Evolutionary conservation across 2,329 filamentous ascomycete genomes (phyloP).

Genomic region (Sporothrix pseudoabietina): DNA sequence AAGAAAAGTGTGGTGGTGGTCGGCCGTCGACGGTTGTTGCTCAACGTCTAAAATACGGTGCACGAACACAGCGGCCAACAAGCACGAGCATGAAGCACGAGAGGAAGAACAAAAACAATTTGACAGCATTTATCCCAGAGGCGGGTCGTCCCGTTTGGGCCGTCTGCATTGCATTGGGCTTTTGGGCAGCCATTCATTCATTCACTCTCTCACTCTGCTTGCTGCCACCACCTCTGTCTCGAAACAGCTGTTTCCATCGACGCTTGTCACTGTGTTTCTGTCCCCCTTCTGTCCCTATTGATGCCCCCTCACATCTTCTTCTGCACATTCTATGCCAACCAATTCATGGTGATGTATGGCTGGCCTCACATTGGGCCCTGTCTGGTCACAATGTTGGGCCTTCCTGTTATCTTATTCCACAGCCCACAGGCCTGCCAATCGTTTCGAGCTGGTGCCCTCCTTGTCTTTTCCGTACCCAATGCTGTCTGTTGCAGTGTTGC

Average conservation of each 20-base stretch:
- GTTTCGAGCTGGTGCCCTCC: not conserved
- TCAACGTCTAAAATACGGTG: not conserved
- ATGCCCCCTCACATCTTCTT: not conserved
- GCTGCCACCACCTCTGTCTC: not conserved
- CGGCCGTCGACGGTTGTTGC: not conserved
- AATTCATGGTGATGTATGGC: not conserved
- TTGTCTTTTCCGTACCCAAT: not conserved
- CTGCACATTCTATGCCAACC: not conserved
- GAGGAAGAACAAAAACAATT: not conserved
- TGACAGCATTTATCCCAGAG: slow-evolving; percentile 1
- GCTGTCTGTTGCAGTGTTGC: not conserved
- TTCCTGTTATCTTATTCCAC: not conserved
- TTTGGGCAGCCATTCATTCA: slow-evolving; percentile 27
- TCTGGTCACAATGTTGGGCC: not conserved
- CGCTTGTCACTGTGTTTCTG: not conserved
- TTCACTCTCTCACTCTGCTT: not conserved
- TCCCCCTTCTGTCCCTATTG: not conserved
- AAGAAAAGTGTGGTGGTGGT: not conserved
- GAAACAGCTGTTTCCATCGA: not conserved
- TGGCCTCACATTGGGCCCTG: not conserved
- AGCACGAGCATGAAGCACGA: not conserved
- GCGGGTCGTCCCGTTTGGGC: slow-evolving; percentile 8
- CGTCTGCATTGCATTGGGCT: slow-evolving; percentile 28
- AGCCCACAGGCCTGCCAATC: not conserved
- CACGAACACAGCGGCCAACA: slow-evolving; percentile 1